Evolutionary conservation across 2,329 filamentous ascomycete genomes (phyloP), one percentile per base, ranked within the genome.

Genomic region (Penicillium hordei): DNA sequence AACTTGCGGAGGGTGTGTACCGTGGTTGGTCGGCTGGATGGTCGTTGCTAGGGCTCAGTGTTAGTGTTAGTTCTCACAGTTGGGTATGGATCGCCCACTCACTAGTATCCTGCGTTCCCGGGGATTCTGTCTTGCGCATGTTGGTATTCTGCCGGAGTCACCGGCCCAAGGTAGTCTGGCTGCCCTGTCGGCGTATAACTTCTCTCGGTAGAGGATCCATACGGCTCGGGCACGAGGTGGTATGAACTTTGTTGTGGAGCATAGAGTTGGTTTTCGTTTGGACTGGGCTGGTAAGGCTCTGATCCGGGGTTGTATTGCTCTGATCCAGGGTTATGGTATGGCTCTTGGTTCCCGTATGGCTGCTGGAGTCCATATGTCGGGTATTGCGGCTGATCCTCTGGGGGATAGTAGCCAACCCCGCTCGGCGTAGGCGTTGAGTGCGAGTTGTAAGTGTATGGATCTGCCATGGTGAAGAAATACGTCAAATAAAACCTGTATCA

Each of bases 61-160:
- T 59, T 19, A 60, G 46, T 48, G 1, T 4, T 27, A 36, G 12
- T 40, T 36, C 34, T 13, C 40, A 40, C 27, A 15, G 15, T 5
- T 42, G 17, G 19, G 19, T 39, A 25, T 53, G n/a, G 29, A 19
- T 9, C 3, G 21, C 9, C 31, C 19, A 62, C 69, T 52, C 65
- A 75, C 65, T 76, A 76, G 64, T 76, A 76, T 46, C 68, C 68
- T 17, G 67, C 17, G 21, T 74, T 72, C 65, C 46, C 62, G 4
- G 64, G 60, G 1, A 57, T 39, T 31, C 31, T 59, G 38, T 38
- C 40, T 9, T 52, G 56, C 1, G 9, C n/a, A 15, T 77, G 62
- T 78, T 79, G 78, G 66, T 80, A 81, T n/a, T 79, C 80, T 42
- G 78, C 77, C 23, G 78, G 70, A 36, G 66, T 65, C 12, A 71